phyloP scores from a whole-genome alignment of 2,329 filamentous ascomycete species.

The Tolypocladium tundrense region DNA sequence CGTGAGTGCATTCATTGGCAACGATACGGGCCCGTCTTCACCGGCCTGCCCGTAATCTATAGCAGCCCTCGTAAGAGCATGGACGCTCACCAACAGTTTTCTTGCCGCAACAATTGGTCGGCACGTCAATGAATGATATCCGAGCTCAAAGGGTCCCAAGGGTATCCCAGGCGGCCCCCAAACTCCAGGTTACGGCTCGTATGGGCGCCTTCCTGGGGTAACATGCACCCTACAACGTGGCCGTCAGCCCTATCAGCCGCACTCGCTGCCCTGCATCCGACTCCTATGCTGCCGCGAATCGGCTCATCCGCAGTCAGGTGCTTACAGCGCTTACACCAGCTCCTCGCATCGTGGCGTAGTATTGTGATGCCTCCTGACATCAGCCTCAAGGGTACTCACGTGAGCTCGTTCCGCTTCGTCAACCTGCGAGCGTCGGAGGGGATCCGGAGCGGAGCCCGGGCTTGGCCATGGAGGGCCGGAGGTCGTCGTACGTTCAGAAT shows the following conservation, averaged over 20 bases:
- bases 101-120: background rate
- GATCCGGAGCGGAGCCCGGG: background rate
- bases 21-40: background rate
- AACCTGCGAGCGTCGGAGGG: background rate
- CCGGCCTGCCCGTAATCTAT: background rate
- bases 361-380: background rate
- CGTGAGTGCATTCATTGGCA: background rate
- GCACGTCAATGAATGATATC: background rate
- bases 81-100: background rate
- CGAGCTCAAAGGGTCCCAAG: background rate
- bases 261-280: background rate
- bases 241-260: conserved; percentile 4
- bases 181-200: background rate
- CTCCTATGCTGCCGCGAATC: background rate
- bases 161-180: background rate
- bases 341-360: background rate
- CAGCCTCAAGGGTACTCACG: background rate
- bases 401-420: background rate
- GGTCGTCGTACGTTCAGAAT: background rate
- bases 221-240: background rate
- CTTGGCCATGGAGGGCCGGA: background rate
- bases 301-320: background rate
- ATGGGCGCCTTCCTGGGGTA: background rate
- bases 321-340: background rate
- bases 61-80: background rate